These are phyloP conservation scores for Hypoxylon sp. DNA, from an alignment of 2,329 filamentous ascomycete genomes.

Conservation along the genomic window DNA sequence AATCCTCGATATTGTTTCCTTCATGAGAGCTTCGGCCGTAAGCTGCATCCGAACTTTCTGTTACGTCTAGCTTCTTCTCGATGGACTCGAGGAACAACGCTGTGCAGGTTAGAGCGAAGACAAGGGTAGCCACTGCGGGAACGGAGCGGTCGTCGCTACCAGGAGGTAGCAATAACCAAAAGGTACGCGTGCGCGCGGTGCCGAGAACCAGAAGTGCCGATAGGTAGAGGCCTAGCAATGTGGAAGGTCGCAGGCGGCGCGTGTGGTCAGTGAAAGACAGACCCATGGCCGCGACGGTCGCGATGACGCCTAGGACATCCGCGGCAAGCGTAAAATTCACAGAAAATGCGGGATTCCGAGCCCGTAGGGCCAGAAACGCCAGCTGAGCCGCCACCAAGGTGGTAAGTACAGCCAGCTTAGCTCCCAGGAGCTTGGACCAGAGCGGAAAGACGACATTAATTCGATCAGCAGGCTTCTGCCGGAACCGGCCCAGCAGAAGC, in stretches of 20 bases:
- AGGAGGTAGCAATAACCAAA: slow-evolving; percentile 29
- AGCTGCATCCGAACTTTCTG: not conserved
- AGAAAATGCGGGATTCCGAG: not conserved
- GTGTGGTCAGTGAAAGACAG: slow-evolving; percentile 36
- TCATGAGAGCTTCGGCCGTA: not conserved
- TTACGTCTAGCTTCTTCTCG: slow-evolving; percentile 21
- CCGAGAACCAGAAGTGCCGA: slow-evolving; percentile 29
- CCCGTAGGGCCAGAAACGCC: slow-evolving; percentile 31
- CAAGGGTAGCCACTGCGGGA: slow-evolving; percentile 23
- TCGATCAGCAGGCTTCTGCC: not conserved
- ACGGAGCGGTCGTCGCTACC: slow-evolving; percentile 7
- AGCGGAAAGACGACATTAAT: slow-evolving; percentile 4
- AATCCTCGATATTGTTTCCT: not conserved
- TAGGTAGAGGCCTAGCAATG: slow-evolving; percentile 36
- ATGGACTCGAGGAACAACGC: slow-evolving; percentile 34
- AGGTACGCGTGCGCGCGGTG: slow-evolving; percentile 31
- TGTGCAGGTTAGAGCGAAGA: slow-evolving; percentile 18
- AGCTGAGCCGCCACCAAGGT: slow-evolving; percentile 6
- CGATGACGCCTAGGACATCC: slow-evolving; percentile 30
- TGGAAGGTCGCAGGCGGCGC: slow-evolving; percentile 34
- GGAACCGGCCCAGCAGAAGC: not conserved
- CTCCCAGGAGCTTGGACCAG: not conserved
- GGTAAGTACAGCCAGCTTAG: not conserved
- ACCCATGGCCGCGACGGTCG: slow-evolving; percentile 16
- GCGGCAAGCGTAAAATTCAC: slow-evolving; percentile 33